Base-by-base conservation (phyloP, 352 stramenopile genomes). In the Globisporangium uncinulatum region DNA sequence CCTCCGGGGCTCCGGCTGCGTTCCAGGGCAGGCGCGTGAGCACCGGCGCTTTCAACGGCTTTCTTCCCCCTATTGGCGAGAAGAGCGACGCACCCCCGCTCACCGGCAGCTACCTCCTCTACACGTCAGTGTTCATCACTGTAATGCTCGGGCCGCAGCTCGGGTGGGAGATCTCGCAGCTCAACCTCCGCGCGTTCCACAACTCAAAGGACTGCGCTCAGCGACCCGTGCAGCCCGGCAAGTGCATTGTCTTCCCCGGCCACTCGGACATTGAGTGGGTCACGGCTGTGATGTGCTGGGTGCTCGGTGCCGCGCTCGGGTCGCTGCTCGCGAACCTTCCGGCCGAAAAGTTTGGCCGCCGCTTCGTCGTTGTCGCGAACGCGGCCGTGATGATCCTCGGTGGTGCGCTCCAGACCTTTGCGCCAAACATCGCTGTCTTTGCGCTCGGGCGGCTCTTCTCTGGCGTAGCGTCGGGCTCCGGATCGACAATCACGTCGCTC, bases 151-250 rank as follows among this genome's bases (percentile, higher is more conserved):
- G 69, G 1, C 62, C 66, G 15, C 66, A 80, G 45, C 64, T 77
- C 32, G 69, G 71, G 7, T 80, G 71, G 71, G 55, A 75, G 37
- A 66, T 77, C 36, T 62, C 68, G 43, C 71, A 80, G 48, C 71
- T 80, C 52, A 80, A 80, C 57, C 60, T 74, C 19, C 57, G 59
- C 29, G 54, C 62, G 13, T 80, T 80, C 51, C 61, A 80, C 56
- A 73, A 77, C 54, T 55, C 54, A 6, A 70, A 63, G 20, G 62
- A 72, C 32, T 80, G 71, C 34, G 44, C 42, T 7, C 41, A 60
- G 19, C 46, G 45, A 10, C 68, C 66, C 4, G 66, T 75, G 6
- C 59, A 61, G 13, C 48, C 53, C 9, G 63, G 65, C 11, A 58
- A 56, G 15, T 80, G 71, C 57, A 71, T 75, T 50, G 50, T 80